Conservation (phyloP, 192 early-diverging fungal species). For the Backusella australiensis region DNA sequence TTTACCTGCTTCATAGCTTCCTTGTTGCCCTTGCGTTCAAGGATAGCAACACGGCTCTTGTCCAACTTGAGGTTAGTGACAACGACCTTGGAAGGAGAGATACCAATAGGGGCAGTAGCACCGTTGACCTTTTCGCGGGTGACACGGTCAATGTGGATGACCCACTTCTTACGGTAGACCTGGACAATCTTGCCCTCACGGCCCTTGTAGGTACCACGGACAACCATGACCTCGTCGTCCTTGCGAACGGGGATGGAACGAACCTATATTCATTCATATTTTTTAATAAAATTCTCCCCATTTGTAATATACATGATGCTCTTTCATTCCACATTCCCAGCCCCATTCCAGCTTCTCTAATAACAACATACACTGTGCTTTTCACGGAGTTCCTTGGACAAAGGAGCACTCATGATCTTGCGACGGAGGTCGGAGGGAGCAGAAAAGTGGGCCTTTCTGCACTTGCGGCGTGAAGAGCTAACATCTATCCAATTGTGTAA, state of each 20-base stretch:
- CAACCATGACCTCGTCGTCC: slow-evolving; percentile 97
- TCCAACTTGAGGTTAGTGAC: slow-evolving; percentile 94
- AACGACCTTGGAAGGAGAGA: slow-evolving; percentile 99
- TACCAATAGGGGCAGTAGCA: slow-evolving; percentile 84
- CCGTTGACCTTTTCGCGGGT: slow-evolving; percentile 98
- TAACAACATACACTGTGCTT: slow-evolving; percentile 83
- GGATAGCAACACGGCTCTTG: slow-evolving; percentile 91
- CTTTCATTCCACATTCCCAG: neutral
- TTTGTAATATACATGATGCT: neutral
- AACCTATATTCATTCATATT: slow-evolving; percentile 44
- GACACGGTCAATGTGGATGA: slow-evolving; percentile 98
- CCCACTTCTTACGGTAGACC: slow-evolving; percentile 99
- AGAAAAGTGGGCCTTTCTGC: slow-evolving; percentile 98
- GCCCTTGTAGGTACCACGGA: slow-evolving; percentile 96
- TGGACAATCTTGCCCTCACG: slow-evolving; percentile 94
- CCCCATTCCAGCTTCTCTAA: neutral
- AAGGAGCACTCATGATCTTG: slow-evolving; percentile 94
- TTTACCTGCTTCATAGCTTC: slow-evolving; percentile 37
- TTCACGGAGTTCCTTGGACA: slow-evolving; percentile 98
- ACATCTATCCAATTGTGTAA: slow-evolving; percentile 54
- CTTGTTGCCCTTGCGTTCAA: slow-evolving; percentile 81
- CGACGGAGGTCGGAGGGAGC: slow-evolving; percentile 93
- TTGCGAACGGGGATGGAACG: slow-evolving; percentile 96
- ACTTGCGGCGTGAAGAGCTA: slow-evolving; percentile 90
- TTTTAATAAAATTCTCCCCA: neutral